Base-by-base conservation (phyloP, 345 rosid genomes). In the Lepidium aucheri region DNA sequence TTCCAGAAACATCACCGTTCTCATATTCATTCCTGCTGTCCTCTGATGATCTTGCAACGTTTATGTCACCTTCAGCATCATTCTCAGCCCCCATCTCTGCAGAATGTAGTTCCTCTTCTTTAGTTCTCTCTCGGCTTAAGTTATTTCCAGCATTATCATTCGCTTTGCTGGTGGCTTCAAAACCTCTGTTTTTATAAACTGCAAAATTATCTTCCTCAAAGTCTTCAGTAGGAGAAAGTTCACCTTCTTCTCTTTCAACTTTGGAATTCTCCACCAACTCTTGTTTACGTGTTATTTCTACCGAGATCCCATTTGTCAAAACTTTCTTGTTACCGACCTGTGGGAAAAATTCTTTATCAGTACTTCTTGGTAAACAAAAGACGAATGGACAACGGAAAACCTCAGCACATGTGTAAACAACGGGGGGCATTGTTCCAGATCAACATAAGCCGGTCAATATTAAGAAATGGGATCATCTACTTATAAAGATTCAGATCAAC, bases 241-340 rank as follows among this genome's bases (percentile, higher is more conserved):
- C 97, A 36, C 97, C 97, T 78, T 91, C 97, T 77, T 91, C 97
- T 75, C 93, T 91, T 72, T 88, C 96, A 73, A 80, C 79, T 83
- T 85, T 86, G 30, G 81, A 77, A 49, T 74, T 83, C 39, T 74
- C 79, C 42, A 28, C 77, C 54, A 80, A 64, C 70, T 80, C 89
- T 67, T 77, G 81, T 60, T 68, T 74, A 69, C 76, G 81, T 74
- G 77, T 84, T 22, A 76, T 80, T 35, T 80, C 85, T 26, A 70
- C 70, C 22, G 65, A 51, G 60, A 57, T 76, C 68, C 90, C 94
- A 76, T 86, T 84, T 45, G 81, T 76, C 42, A 58, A 41, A 47
- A 50, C 33, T 58, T 49, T 82, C 73, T 67, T 82, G 32, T 79
- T 81, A 62, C 83, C 83, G 46, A 68, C 83, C 98, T 91, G 79